phyloP scores from a whole-genome alignment of 2,329 filamentous ascomycete genomes.

The Ascochyta rabiei region DNA sequence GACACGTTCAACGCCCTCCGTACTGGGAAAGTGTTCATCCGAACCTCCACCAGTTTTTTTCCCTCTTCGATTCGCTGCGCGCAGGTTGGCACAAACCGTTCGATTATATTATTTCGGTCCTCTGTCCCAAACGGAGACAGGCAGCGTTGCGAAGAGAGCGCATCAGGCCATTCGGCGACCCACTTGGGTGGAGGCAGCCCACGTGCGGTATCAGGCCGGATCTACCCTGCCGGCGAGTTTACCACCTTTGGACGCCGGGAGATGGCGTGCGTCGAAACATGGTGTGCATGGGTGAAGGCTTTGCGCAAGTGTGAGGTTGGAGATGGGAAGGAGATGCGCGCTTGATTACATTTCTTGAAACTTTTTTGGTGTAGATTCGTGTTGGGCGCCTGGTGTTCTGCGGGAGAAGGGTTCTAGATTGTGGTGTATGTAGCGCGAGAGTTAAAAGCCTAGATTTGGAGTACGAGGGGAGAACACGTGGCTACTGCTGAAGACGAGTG shows the following conservation, averaged over 20 bases:
- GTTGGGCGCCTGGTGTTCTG: neutral
- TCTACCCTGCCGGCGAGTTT: slow-evolving; percentile 9
- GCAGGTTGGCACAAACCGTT: neutral
- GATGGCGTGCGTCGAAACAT: too few relatives aligned
- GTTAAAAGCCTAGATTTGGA: neutral
- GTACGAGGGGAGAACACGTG: neutral
- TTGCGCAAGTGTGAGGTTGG: neutral
- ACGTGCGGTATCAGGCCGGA: neutral
- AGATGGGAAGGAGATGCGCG: neutral
- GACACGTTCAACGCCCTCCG: too few relatives aligned
- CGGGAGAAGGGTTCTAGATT: neutral
- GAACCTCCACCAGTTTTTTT: too few relatives aligned
- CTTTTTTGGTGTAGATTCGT: neutral
- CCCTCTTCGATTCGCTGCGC: too few relatives aligned
- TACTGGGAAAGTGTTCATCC: too few relatives aligned
- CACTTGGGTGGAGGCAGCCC: neutral
- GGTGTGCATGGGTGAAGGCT: too few relatives aligned
- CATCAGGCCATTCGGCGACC: neutral
- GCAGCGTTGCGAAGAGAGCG: too few relatives aligned
- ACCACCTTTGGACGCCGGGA: too few relatives aligned
- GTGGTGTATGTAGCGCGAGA: neutral
- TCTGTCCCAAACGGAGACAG: neutral
- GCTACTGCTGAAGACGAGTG: neutral
- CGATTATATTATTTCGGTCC: neutral
- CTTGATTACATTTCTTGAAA: neutral